Conservation (phyloP, 2,329 filamentous ascomycete genomes). For the Coniochaeta hoffmannii region DNA sequence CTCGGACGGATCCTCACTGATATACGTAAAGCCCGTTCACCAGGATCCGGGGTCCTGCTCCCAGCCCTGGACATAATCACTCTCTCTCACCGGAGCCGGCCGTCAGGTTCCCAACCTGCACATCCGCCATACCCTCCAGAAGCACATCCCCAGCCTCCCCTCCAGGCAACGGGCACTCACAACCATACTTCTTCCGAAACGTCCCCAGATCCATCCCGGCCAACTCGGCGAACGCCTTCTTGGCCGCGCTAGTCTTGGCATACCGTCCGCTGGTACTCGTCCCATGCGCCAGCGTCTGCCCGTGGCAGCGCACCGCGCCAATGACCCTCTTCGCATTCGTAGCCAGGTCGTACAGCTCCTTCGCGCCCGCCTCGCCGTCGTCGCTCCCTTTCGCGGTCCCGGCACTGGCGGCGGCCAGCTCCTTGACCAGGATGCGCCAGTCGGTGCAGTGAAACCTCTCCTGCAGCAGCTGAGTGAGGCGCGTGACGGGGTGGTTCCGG, state of each 20-base stretch:
- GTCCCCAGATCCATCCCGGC: conserved; percentile 38
- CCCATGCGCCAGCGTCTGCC: conserved; percentile 54
- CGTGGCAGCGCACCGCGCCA: conserved; percentile 71
- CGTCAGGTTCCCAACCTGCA: neutral
- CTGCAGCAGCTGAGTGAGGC: conserved; percentile 57
- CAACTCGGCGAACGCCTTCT: conserved; percentile 44
- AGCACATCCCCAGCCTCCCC: neutral
- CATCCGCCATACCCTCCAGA: neutral
- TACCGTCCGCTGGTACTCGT: conserved; percentile 59
- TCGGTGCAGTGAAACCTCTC: conserved; percentile 56
- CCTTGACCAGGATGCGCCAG: conserved; percentile 48
- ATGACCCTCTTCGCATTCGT: conserved; percentile 41
- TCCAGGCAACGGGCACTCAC: conserved; percentile 43
- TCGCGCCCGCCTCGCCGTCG: conserved; percentile 12
- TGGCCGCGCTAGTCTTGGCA: conserved; percentile 63
- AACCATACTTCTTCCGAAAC: conserved; percentile 54
- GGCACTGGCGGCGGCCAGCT: conserved; percentile 32
- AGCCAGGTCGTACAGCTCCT: conserved; percentile 20
- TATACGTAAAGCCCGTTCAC: too few species aligned
- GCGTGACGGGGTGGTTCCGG: conserved; percentile 76
- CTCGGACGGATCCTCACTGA: too few species aligned
- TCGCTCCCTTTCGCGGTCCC: conserved; percentile 26
- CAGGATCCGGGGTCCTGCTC: too few species aligned
- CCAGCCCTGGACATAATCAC: too few species aligned
- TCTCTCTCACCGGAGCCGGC: neutral